A percentile compares a stretch with the other conserved stretches of the same genome.
Evolutionary conservation across 345 rosid species (phyloP).

Genomic region (Pugionium cornutum): DNA sequence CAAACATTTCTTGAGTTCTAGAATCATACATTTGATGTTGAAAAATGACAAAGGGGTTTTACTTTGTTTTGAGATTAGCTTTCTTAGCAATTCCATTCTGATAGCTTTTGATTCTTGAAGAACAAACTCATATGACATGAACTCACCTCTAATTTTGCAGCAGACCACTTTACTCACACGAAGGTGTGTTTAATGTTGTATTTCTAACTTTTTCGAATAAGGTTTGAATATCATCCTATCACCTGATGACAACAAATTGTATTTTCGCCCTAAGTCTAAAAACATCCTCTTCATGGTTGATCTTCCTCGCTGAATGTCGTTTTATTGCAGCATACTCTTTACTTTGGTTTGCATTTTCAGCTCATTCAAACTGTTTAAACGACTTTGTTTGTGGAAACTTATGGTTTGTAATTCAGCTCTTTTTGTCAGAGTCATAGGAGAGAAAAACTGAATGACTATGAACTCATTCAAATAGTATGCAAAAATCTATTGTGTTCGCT

Average conservation of each 20-base stretch:
- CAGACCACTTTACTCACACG: constrained; percentile 8
- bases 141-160: constrained; percentile 7
- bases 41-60: not conserved
- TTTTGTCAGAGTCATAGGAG: constrained; percentile 59
- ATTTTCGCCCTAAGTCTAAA: not conserved
- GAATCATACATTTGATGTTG: not conserved
- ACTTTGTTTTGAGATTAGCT: not conserved
- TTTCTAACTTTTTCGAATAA: not conserved
- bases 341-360: not conserved
- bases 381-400: not conserved
- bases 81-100: not conserved
- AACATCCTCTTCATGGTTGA: not conserved
- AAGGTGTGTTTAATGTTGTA: not conserved
- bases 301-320: not conserved
- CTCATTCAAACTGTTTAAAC: not conserved
- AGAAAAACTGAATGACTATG: constrained; percentile 56
- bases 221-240: not conserved
- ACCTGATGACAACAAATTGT: not conserved
- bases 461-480: constrained; percentile 53
- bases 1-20: constrained; percentile 5
- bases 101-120: constrained; percentile 15
- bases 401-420: constrained; percentile 10
- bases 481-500: constrained; percentile 46
- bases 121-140: constrained; percentile 12
- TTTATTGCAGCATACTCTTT: not conserved